Evolutionary conservation across 2,329 filamentous ascomycete genomes (phyloP), one percentile per base, ranked within the genome.

Genomic region (Xylariaceae sp.): DNA sequence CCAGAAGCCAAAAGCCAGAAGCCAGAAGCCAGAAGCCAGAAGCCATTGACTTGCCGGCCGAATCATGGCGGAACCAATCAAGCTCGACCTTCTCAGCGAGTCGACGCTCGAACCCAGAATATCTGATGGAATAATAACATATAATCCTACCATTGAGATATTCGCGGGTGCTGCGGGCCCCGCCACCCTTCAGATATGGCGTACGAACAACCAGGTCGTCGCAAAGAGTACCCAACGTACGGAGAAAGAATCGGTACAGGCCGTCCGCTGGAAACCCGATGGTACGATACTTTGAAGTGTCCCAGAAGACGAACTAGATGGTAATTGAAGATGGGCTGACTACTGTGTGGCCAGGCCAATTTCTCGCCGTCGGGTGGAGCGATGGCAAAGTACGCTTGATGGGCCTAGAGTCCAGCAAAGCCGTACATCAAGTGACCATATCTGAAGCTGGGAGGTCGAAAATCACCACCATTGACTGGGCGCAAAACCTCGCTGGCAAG

Each of bases 61-160:
- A 52, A 60, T 37, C 46, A 68, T 68, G 66, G 57, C 66, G 56
- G 63, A 66, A 60, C 55, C 59, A 49, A 64, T 64, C 56, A 58
- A 71, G 59, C 73, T 83, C 57, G 61, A 73, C 60, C 73, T 79
- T 45, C 70, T 80, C 60, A 80, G 80, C 70, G 78, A 85, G 66
- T 83, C 81, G 62, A 74, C 75, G 60, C 77, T 86, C 57, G 75
- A 80, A 49, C 72, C 77, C 45, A 76, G 77, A 29, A 76, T 83
- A 27, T 76, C 80, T 39, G 73, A 76, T 37, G 74, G 77, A 46
- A 79, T 87, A 49, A 76, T 92, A 35, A 79, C 85, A 30, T 89
- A 88, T 71, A 95, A 90, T 70, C 89, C 91, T 12, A 87, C 85
- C 6, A 88, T 95, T 75, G 89, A 96, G 71, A 78, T 97, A 45